Evolutionary conservation across 106 monocot species (phyloP).

Genomic region (Hemerocallis citrina): DNA sequence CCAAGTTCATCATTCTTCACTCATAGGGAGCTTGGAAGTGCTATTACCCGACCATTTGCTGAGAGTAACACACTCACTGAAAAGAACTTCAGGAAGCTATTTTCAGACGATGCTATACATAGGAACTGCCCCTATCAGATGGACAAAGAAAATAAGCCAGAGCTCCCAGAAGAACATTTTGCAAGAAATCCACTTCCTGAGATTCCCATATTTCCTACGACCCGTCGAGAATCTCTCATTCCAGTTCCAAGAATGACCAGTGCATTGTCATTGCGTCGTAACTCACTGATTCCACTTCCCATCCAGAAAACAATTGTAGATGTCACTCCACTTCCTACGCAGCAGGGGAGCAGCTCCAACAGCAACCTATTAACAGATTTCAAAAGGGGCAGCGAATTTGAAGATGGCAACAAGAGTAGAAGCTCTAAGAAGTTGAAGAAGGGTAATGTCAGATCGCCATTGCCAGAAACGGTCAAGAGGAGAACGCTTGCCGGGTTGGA

Average conservation of each 20-base stretch:
- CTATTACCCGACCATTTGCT: constrained; percentile 6
- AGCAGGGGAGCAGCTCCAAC: background rate
- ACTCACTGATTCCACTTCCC: constrained; percentile 51
- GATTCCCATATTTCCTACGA: constrained; percentile 13
- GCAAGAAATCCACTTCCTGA: constrained; percentile 12
- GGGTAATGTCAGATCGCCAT: constrained; percentile 40
- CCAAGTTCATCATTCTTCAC: background rate
- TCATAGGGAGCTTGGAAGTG: constrained; percentile 5
- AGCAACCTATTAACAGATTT: background rate
- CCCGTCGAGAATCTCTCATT: constrained; percentile 38
- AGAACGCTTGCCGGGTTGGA: constrained; percentile 13
- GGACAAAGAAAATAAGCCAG: constrained; percentile 74
- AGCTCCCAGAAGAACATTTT: constrained; percentile 14
- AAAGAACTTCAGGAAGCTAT: constrained; percentile 8
- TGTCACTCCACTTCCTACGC: background rate
- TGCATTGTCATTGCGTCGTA: constrained; percentile 25
- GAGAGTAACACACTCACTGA: too few relatives aligned
- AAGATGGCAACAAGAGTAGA: constrained; percentile 6
- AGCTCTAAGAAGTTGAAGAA: constrained; percentile 61
- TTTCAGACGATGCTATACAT: constrained; percentile 1
- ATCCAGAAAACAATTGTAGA: constrained; percentile 5
- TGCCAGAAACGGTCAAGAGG: constrained; percentile 36
- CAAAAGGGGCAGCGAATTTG: background rate
- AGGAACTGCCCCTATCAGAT: constrained; percentile 12
- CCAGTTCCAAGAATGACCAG: constrained; percentile 20